These are phyloP conservation scores for Geosmithia putterillii DNA, from an alignment of 2,329 filamentous ascomycete genomes.

Conservation along the genomic window DNA sequence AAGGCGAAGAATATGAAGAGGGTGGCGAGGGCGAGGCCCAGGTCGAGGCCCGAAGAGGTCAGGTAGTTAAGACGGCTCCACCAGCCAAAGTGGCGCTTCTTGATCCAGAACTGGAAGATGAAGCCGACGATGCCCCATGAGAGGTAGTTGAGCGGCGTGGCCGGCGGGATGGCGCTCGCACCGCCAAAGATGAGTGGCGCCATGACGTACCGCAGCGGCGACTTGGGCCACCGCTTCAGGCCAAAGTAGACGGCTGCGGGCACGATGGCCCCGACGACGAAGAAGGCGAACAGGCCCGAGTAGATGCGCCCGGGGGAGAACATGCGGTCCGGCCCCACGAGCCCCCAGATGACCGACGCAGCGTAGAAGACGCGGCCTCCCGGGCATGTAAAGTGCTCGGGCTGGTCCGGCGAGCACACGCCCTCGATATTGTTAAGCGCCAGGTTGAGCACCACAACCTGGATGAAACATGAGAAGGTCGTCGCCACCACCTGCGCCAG, in stretches of 20 bases:
- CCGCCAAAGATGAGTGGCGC: conserved; percentile 52
- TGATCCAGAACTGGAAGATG: conserved; percentile 57
- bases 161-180: conserved; percentile 45
- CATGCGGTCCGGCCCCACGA: conserved; percentile 50
- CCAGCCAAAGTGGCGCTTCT: conserved; percentile 52
- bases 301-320: conserved; percentile 53
- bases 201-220: conserved; percentile 40
- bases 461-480: conserved; percentile 53
- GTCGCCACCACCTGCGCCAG: conserved; percentile 53
- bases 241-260: conserved; percentile 39
- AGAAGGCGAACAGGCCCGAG: conserved; percentile 46
- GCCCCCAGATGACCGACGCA: conserved; percentile 56
- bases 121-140: conserved; percentile 62
- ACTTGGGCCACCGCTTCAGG: conserved; percentile 36
- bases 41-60: conserved; percentile 56
- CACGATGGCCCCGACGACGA: conserved; percentile 38
- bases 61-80: conserved; percentile 66
- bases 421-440: conserved; percentile 47
- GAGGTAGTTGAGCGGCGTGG: conserved; percentile 62
- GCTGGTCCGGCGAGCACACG: conserved; percentile 47
- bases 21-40: conserved; percentile 54
- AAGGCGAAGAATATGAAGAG: conserved; percentile 61
- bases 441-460: conserved; percentile 52
- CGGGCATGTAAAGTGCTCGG: conserved; percentile 50
- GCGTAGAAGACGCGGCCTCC: conserved; percentile 53